Evolutionary conservation across 2,329 filamentous ascomycete species (phyloP).

Genomic region (Chaetomium sp.): DNA sequence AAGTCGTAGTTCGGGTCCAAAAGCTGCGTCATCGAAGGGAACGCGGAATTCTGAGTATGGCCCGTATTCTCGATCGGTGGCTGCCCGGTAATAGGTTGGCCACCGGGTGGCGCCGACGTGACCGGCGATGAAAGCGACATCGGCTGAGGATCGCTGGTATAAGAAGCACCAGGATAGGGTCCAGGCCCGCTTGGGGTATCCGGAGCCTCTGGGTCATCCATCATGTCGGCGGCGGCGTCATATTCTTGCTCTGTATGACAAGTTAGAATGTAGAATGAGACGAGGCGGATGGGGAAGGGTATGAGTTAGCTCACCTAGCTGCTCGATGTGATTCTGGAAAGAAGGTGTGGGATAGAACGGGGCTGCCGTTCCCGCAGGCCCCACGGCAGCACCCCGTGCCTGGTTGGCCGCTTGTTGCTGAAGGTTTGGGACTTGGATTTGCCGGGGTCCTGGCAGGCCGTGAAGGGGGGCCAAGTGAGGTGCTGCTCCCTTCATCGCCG

Average conservation of each 20-base stretch:
- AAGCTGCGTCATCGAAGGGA: constrained; percentile 57
- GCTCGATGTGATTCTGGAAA: constrained; percentile 91
- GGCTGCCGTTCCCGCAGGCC: constrained; percentile 30
- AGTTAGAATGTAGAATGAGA: constrained; percentile 55
- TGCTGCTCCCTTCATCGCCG: constrained; percentile 36
- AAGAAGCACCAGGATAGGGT: constrained; percentile 55
- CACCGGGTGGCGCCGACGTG: constrained; percentile 30
- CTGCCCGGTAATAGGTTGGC: constrained; percentile 33
- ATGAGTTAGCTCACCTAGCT: constrained; percentile 76
- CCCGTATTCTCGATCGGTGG: constrained; percentile 21
- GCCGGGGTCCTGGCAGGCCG: constrained; percentile 26
- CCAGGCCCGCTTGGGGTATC: constrained; percentile 60
- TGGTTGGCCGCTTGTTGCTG: constrained; percentile 26
- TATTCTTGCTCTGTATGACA: constrained; percentile 88
- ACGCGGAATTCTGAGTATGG: constrained; percentile 58
- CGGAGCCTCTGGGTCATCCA: constrained; percentile 63
- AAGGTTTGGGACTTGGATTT: constrained; percentile 30
- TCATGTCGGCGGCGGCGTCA: constrained; percentile 80
- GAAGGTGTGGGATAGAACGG: constrained; percentile 72
- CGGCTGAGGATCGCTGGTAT: constrained; percentile 38
- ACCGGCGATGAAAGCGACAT: constrained; percentile 37
- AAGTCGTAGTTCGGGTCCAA: constrained; percentile 81
- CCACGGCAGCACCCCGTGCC: constrained; percentile 29
- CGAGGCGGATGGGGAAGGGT: constrained; percentile 34
- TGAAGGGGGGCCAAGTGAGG: constrained; percentile 28